A percentile compares a stretch with the other conserved stretches of the same genome.
Conservation (phyloP, 202 grass and related monocot genomes). For the Carex sylvatica region DNA sequence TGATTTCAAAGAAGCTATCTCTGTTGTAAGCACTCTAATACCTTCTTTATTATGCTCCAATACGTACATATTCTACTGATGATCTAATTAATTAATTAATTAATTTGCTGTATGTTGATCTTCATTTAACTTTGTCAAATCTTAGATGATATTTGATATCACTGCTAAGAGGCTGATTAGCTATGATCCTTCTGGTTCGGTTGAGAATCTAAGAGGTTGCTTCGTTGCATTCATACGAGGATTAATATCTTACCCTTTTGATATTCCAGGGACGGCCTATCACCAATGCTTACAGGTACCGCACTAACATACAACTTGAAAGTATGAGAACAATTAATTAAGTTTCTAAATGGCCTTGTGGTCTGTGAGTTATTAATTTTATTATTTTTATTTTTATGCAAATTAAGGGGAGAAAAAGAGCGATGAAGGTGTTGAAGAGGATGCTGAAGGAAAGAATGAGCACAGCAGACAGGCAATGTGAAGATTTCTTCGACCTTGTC, state of each 20-base stretch:
- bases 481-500: slow-evolving; percentile 78
- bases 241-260: slow-evolving; percentile 66
- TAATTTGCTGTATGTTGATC: neutral
- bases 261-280: slow-evolving; percentile 71
- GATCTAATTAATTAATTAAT: neutral
- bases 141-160: slow-evolving; percentile 80
- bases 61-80: neutral
- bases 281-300: slow-evolving; percentile 78
- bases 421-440: slow-evolving; percentile 69
- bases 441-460: slow-evolving; percentile 58
- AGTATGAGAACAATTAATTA: slow-evolving; percentile 1
- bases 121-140: neutral
- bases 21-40: slow-evolving; percentile 42
- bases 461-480: slow-evolving; percentile 27
- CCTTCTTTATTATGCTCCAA: neutral
- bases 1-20: slow-evolving; percentile 69
- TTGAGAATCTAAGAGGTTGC: slow-evolving; percentile 60
- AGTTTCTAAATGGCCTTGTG: neutral
- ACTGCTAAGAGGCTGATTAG: slow-evolving; percentile 84
- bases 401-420: slow-evolving; percentile 65
- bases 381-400: neutral
- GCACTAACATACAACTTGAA: slow-evolving; percentile 10
- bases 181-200: slow-evolving; percentile 47
- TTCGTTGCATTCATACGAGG: slow-evolving; percentile 71
- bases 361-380: neutral